phyloP scores from a whole-genome alignment of 306 rosid genomes.

The Cucurbita moschata region DNA sequence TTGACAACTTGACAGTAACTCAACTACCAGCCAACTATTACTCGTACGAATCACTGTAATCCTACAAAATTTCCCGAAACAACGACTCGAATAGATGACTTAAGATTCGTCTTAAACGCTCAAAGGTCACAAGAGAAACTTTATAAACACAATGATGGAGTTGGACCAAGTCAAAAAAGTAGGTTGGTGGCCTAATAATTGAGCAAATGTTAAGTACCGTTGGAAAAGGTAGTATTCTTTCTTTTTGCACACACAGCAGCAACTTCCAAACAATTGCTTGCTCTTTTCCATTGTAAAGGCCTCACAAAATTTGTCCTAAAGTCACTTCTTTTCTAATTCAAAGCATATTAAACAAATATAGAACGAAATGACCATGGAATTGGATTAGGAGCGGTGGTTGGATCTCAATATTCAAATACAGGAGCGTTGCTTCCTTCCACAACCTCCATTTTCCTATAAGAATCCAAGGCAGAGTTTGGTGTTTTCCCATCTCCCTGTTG shows the following conservation, averaged over 20 bases:
- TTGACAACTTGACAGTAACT: too few relatives aligned
- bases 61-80: not conserved
- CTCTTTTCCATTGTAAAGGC: not conserved
- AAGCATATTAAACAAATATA: not conserved
- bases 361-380: not conserved
- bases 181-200: not conserved
- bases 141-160: not conserved
- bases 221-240: not conserved
- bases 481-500: not conserved
- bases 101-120: not conserved
- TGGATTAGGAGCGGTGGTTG: constrained; percentile 3
- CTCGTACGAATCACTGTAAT: too few relatives aligned
- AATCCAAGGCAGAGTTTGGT: not conserved
- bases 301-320: not conserved
- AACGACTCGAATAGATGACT: not conserved
- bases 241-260: not conserved
- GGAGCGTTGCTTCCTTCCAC: not conserved
- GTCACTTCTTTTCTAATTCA: not conserved
- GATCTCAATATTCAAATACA: not conserved
- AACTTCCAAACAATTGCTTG: not conserved
- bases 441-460: constrained; percentile 18
- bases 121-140: not conserved
- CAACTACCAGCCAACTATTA: not conserved
- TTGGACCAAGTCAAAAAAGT: not conserved
- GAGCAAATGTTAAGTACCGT: not conserved